Evolutionary conservation across 768 basidiomycete species (phyloP), one percentile per base, ranked within the genome.

Genomic region (Lentinula boryana): DNA sequence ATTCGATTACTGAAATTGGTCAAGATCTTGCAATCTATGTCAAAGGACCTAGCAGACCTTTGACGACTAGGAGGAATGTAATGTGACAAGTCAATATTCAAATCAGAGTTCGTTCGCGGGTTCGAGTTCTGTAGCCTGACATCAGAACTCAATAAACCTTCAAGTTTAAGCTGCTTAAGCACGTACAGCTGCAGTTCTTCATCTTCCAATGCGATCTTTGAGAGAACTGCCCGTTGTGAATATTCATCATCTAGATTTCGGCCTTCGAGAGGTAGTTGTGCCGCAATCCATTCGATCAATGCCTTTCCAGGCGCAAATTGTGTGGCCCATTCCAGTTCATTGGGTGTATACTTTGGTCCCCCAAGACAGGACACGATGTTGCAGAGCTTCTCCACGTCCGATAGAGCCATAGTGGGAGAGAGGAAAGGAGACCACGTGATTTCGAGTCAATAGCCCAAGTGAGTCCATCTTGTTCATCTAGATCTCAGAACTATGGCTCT

Each of bases 211-310:
- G 73, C 70, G 54, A 75, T 71, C 23, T 67, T 59, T 3, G 66
- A 60, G n/a, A 77, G 51, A 5, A 68, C 63, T 16, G 64, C 68
- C 51, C 63, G 56, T 31, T 18, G 32, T 16, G 16, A 12, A 43
- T 52, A 36, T 23, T 13, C 21, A 33, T 46, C 58, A 36, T 65
- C 64, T 13, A 5, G 8, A 40, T 18, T n/a, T 50, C 61, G 31
- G 48, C 63, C 21, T 64, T 56, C 31, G 23, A 15, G 5, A 49
- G 33, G 12, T 49, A 43, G 33, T 60, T 76, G 76, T 18, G 60
- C 65, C 6, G 69, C 69, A 12, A 79, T 61, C 72, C 73, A 74
- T 32, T 73, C 64, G 21, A 78, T 43, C 10, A 78, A 62, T 31
- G 53, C 54, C 32, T 67, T 67, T 2, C 76, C 75, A 6, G 68